Conservation (phyloP, 306 rosid species). For the Castanopsis chinensis region DNA sequence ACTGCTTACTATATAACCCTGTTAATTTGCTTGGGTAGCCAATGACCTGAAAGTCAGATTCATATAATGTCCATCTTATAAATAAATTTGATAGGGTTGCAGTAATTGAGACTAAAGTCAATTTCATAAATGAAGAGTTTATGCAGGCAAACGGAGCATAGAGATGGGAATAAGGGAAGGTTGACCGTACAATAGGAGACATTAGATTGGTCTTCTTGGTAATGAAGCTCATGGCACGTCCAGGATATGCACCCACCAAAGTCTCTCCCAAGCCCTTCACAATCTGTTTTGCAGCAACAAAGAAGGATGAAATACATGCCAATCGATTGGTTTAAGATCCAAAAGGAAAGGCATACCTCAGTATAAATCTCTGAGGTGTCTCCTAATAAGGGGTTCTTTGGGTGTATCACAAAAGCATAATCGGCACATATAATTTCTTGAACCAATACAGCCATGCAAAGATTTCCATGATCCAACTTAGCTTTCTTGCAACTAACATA, state of each 20-base stretch:
- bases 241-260: constrained; percentile 32
- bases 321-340: neutral
- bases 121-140: neutral
- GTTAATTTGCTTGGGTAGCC: constrained; percentile 35
- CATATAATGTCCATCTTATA: neutral
- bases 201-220: constrained; percentile 25
- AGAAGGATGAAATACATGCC: neutral
- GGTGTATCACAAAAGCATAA: constrained; percentile 37
- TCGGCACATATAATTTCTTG: constrained; percentile 35
- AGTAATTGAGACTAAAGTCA: neutral
- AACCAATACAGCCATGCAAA: constrained; percentile 34
- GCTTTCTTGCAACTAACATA: constrained; percentile 28
- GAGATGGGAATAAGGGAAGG: neutral
- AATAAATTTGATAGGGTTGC: neutral
- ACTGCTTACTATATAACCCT: constrained; percentile 26
- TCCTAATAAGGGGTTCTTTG: constrained; percentile 28
- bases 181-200: constrained; percentile 25
- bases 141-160: neutral
- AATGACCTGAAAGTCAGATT: constrained; percentile 18
- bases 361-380: constrained; percentile 32
- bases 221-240: constrained; percentile 37
- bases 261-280: constrained; percentile 42
- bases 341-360: constrained; percentile 21
- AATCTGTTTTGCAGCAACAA: constrained; percentile 21
- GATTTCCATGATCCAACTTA: constrained; percentile 25